Evolutionary conservation across 2,329 filamentous ascomycete genomes (phyloP).

Genomic region (Eurotiales sp.): DNA sequence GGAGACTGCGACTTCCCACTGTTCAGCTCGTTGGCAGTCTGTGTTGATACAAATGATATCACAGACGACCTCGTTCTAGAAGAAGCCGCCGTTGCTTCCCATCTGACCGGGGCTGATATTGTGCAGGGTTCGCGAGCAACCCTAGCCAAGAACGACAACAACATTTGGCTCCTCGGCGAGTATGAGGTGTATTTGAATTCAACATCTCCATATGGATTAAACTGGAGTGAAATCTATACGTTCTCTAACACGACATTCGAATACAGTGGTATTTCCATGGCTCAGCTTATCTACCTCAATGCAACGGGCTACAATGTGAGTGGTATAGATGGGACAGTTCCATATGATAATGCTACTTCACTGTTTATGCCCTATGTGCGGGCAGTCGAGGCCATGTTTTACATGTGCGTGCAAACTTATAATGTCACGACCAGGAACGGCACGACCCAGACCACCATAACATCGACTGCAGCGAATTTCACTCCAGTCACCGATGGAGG

Average conservation of each 20-base stretch:
- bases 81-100: too few relatives aligned
- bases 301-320: too few relatives aligned
- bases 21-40: not conserved
- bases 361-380: not conserved
- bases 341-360: too few relatives aligned
- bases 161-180: too few relatives aligned
- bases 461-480: not conserved
- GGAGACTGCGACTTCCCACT: constrained; percentile 6
- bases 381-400: not conserved
- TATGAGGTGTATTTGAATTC: too few relatives aligned
- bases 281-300: not conserved
- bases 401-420: constrained; percentile 3
- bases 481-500: not conserved
- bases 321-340: too few relatives aligned
- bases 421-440: constrained; percentile 1
- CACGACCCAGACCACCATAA: not conserved
- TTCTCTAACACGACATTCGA: not conserved
- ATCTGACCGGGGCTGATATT: too few relatives aligned
- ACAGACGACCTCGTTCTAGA: not conserved
- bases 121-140: not conserved
- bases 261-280: not conserved
- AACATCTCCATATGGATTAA: too few relatives aligned
- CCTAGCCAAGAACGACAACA: too few relatives aligned
- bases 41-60: not conserved
- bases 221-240: too few relatives aligned